Conservation (phyloP, 495 filamentous ascomycete species). For the Opeltia flavorubescens region DNA sequence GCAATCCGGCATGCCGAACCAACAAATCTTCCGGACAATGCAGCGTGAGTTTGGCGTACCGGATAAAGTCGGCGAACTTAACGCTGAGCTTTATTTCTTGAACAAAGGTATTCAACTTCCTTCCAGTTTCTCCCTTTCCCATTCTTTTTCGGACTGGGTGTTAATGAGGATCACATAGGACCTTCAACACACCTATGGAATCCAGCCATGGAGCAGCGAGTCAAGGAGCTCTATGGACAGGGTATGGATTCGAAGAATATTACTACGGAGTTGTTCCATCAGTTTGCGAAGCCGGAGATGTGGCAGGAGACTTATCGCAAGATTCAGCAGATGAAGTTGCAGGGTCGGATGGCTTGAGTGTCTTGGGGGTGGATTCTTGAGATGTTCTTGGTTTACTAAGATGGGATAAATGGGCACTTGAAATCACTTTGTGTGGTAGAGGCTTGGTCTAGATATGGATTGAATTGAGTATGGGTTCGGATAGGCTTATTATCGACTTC, state of each 20-base stretch:
- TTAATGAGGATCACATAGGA: neutral
- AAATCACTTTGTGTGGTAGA: too few species aligned
- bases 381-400: too few species aligned
- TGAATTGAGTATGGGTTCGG: too few species aligned
- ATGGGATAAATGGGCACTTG: too few species aligned
- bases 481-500: too few species aligned
- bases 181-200: neutral
- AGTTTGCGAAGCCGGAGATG: slow-evolving; percentile 3
- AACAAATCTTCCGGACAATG: neutral
- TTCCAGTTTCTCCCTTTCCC: neutral
- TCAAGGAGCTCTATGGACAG: neutral
- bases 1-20: neutral
- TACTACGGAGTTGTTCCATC: slow-evolving; percentile 1
- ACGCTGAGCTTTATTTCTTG: neutral
- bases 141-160: neutral
- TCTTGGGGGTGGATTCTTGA: too few species aligned
- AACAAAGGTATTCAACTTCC: neutral
- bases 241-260: slow-evolving; percentile 1
- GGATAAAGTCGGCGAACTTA: neutral
- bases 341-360: neutral
- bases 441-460: too few species aligned
- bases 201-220: neutral
- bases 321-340: slow-evolving; percentile 2
- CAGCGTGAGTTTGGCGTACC: neutral
- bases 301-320: slow-evolving; percentile 3